These are phyloP conservation scores for Trametes cinnabarina DNA, from an alignment of 768 basidiomycete species.

Conservation along the genomic window DNA sequence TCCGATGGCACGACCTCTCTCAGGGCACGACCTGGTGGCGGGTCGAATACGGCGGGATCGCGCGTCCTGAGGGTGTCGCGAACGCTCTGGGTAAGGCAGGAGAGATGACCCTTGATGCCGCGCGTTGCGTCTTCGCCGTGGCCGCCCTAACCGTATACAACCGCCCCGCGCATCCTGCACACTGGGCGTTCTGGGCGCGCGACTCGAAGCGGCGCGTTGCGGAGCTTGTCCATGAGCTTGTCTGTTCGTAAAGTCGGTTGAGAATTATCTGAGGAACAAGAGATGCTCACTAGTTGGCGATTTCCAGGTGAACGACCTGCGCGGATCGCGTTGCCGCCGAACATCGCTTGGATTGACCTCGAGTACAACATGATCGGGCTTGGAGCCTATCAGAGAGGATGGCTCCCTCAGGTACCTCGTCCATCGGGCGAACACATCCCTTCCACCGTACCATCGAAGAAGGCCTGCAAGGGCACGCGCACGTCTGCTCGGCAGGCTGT, in stretches of 20 bases:
- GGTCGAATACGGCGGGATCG: conserved; percentile 6
- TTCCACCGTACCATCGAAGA: neutral
- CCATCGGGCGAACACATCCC: neutral
- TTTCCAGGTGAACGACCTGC: neutral
- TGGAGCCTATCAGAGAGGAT: neutral
- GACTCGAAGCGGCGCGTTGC: neutral
- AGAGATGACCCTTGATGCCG: neutral
- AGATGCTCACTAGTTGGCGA: neutral
- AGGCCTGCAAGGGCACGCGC: neutral
- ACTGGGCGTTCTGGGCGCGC: conserved; percentile 15
- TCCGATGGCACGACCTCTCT: neutral
- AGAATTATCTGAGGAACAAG: too few relatives aligned
- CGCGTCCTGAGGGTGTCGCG: conserved; percentile 1
- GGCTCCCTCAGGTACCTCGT: neutral
- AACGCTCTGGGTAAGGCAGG: neutral
- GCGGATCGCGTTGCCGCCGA: neutral
- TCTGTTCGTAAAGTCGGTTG: neutral
- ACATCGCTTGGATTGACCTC: conserved; percentile 2
- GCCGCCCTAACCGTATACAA: conserved; percentile 8
- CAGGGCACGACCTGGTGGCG: conserved; percentile 4
- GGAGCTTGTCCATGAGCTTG: conserved; percentile 4
- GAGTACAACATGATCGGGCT: neutral
- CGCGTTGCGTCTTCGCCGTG: conserved; percentile 7
- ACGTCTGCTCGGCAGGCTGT: neutral
- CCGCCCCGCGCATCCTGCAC: conserved; percentile 7